Conservation (phyloP, 2,329 filamentous ascomycete species). For the Alternaria dauci region DNA sequence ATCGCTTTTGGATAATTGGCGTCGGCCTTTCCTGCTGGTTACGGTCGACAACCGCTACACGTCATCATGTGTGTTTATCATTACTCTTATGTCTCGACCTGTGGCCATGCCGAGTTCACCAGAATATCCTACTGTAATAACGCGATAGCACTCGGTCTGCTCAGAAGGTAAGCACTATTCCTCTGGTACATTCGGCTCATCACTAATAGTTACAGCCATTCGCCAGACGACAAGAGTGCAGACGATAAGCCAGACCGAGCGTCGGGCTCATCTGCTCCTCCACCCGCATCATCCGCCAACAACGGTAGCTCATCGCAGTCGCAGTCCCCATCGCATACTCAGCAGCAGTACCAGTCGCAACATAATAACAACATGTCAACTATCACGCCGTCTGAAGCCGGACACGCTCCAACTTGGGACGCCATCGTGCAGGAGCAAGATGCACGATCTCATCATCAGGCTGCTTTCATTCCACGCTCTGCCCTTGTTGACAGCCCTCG, state of each 20-base stretch:
- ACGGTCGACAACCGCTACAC: constrained; percentile 17
- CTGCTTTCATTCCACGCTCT: constrained; percentile 34
- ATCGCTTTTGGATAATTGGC: constrained; percentile 4
- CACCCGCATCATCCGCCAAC: constrained; percentile 20
- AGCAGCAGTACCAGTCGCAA: constrained; percentile 26
- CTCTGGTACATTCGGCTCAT: not conserved
- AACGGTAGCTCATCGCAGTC: constrained; percentile 24
- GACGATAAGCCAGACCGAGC: constrained; percentile 8
- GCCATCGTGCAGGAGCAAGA: constrained; percentile 3
- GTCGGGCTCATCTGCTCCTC: constrained; percentile 15
- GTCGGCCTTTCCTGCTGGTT: constrained; percentile 18
- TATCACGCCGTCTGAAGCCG: constrained; percentile 24
- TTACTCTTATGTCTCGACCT: constrained; percentile 46
- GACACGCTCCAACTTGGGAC: constrained; percentile 13
- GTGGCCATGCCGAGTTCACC: constrained; percentile 44
- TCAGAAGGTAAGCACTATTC: constrained; percentile 25
- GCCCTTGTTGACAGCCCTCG: constrained; percentile 18
- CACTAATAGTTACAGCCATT: constrained; percentile 31
- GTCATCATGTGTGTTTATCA: constrained; percentile 47
- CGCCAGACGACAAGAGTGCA: constrained; percentile 20
- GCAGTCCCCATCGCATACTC: constrained; percentile 28
- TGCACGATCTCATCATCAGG: constrained; percentile 8
- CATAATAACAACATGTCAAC: constrained; percentile 39
- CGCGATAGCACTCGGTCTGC: constrained; percentile 31
- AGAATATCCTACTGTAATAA: constrained; percentile 45